These are phyloP conservation scores for Rhodosporidiobolus odoratus DNA, from an alignment of 768 basidiomycete species.

Conservation along the genomic window DNA sequence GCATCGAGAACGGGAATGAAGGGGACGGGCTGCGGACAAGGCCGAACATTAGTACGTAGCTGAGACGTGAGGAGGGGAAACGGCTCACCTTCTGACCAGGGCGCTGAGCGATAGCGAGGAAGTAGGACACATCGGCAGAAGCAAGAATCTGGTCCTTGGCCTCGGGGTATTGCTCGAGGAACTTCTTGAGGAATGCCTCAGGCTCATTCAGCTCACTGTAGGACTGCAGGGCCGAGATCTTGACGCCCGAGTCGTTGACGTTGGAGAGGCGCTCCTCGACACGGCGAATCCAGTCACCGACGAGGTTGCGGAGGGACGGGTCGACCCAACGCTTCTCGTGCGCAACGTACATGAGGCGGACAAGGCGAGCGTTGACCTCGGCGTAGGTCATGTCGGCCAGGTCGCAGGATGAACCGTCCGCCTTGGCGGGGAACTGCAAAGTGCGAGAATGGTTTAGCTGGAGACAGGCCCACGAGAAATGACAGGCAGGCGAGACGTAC, in stretches of 20 bases:
- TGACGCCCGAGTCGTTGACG: slow-evolving; percentile 52
- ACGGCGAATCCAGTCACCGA: slow-evolving; percentile 93
- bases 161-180: slow-evolving; percentile 74
- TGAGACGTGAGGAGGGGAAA: neutral
- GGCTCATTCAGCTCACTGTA: slow-evolving; percentile 80
- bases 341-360: slow-evolving; percentile 86
- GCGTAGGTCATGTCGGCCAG: slow-evolving; percentile 98
- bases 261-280: slow-evolving; percentile 49
- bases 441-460: neutral
- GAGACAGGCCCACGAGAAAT: neutral
- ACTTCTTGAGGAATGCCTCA: slow-evolving; percentile 62
- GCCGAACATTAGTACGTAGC: neutral
- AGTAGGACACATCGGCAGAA: slow-evolving; percentile 88
- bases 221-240: slow-evolving; percentile 78
- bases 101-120: slow-evolving; percentile 90
- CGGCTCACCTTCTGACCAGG: slow-evolving; percentile 71
- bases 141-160: slow-evolving; percentile 81
- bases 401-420: slow-evolving; percentile 76
- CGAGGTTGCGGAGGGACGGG: slow-evolving; percentile 78
- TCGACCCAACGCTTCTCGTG: slow-evolving; percentile 94
- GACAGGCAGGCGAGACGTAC: slow-evolving; percentile 7
- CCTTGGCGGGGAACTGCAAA: slow-evolving; percentile 95
- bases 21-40: slow-evolving; percentile 61
- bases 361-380: slow-evolving; percentile 84
- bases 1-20: slow-evolving; percentile 95